Base-by-base conservation (phyloP, 2,329 filamentous ascomycete genomes). In the Elsinoe perseae region DNA sequence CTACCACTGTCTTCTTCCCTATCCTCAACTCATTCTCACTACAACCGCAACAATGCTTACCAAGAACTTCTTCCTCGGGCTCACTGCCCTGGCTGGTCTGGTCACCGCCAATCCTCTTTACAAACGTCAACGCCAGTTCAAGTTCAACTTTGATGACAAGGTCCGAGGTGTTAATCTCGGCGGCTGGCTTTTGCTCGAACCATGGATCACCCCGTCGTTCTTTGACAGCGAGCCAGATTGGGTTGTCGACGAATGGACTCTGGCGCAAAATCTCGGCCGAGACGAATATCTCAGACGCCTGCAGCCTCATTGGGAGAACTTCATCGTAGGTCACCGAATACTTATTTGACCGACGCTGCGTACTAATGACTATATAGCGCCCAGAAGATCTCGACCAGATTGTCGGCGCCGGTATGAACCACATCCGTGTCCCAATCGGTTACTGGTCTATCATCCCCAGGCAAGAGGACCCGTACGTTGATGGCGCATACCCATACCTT, bases 151-250 rank as follows among this genome's bases (percentile, higher is more conserved):
- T 57, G 66, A 66, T 42, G 63, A 77, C 18, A 83, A 81, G 63
- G 77, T 85, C 40, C 78, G 81, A 10, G 83, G 83, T 56, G 82
- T 85, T 27, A 86, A 85, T 64, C 72, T 84, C 4, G 81, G 83
- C 54, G 83, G 83, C 28, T 84, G 81, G 80, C 77, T 84, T 44
- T 78, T 84, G 5, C 72, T 83, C 4, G 81, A 84, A 68, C 81
- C 81, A 14, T 62, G 61, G 58, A 83, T 84, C 55, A 83, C 80
- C 2, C 81, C 81, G 1, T 81, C 78, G 14, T 71, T 84, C 57
- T 84, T 83, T 62, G 75, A 81, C 46, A 66, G 67, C 16, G 69
- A 66, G 40, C 74, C 69, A 10, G 64, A 67, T 46, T 72, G 66
- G 38, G 80, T 79, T 2, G 74, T 80, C 3, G 82, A 85, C 62